Percentiles rank a stretch among this genome's conserved stretches.
These are phyloP conservation scores for Lavandula angustifolia DNA, from an alignment of 257 asterid genomes.

Conservation along the genomic window DNA sequence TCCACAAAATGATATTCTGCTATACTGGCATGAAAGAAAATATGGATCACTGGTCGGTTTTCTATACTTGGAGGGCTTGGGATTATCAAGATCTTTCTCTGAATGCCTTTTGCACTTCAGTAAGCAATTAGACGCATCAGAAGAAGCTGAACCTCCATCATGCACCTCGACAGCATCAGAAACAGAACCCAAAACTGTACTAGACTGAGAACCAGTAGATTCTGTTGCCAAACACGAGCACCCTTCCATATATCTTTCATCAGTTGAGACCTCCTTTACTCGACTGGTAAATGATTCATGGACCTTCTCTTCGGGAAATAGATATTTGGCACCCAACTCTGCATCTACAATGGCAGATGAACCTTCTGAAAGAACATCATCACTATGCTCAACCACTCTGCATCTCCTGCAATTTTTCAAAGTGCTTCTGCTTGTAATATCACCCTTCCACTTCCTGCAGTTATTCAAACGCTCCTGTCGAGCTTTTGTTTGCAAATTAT, in stretches of 20 bases:
- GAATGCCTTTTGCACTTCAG: slow-evolving; percentile 80
- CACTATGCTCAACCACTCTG: slow-evolving; percentile 41
- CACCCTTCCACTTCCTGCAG: slow-evolving; percentile 66
- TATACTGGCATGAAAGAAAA: slow-evolving; percentile 66
- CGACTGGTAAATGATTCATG: slow-evolving; percentile 31
- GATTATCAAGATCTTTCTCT: slow-evolving; percentile 76
- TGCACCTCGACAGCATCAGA: slow-evolving; percentile 43
- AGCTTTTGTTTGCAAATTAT: slow-evolving; percentile 66
- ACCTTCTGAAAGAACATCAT: slow-evolving; percentile 38
- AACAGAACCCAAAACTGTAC: slow-evolving; percentile 38
- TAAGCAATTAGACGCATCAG: slow-evolving; percentile 41
- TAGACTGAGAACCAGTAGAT: slow-evolving; percentile 36
- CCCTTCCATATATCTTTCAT: slow-evolving; percentile 39
- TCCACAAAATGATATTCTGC: slow-evolving; percentile 72
- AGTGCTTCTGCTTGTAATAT: slow-evolving; percentile 38
- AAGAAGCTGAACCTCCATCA: slow-evolving; percentile 46
- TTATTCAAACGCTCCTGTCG: slow-evolving; percentile 63
- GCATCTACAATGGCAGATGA: slow-evolving; percentile 41
- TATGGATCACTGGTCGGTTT: slow-evolving; percentile 68
- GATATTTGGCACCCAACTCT: slow-evolving; percentile 41
- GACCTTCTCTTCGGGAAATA: slow-evolving; percentile 38
- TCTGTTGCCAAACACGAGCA: slow-evolving; percentile 52
- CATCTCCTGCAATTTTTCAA: slow-evolving; percentile 59
- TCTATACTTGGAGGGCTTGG: slow-evolving; percentile 79
- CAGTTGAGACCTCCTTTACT: slow-evolving; percentile 36